A percentile compares a stretch with the other conserved stretches of the same genome.
These are phyloP conservation scores for Echium plantagineum DNA, from an alignment of 257 asterid species.

Conservation along the genomic window DNA sequence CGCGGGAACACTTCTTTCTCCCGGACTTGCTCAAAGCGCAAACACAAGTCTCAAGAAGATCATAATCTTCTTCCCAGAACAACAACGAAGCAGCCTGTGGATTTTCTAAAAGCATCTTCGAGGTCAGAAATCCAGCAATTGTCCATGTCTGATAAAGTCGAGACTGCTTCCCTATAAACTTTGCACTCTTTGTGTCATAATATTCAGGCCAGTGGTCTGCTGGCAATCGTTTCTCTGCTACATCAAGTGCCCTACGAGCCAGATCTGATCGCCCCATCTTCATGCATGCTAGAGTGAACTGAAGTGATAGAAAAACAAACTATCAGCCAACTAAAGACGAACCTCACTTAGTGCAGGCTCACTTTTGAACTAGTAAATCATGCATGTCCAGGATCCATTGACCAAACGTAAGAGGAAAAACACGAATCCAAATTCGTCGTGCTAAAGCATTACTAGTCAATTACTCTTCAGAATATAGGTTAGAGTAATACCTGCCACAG, in stretches of 20 bases:
- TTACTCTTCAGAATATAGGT: no score
- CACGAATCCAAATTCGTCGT: no score
- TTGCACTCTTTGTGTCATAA: conserved; percentile 63
- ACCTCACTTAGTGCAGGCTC: not conserved
- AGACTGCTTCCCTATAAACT: conserved; percentile 75
- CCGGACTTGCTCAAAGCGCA: conserved; percentile 55
- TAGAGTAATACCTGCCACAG: conserved; percentile 51
- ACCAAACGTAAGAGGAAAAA: no score
- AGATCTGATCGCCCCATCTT: conserved; percentile 70
- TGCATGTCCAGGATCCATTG: no score
- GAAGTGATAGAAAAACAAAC: conserved; percentile 12
- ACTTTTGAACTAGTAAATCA: no score
- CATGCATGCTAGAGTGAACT: conserved; percentile 94
- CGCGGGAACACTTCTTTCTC: conserved; percentile 72
- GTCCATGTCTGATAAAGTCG: conserved; percentile 87
- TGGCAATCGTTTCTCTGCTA: conserved; percentile 54
- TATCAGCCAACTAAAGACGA: not conserved
- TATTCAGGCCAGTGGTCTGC: conserved; percentile 79
- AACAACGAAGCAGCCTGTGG: conserved; percentile 56
- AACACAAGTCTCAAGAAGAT: conserved; percentile 66
- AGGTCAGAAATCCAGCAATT: conserved; percentile 71
- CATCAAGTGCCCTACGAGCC: conserved; percentile 50
- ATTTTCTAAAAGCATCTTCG: conserved; percentile 62
- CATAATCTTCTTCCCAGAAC: conserved; percentile 88
- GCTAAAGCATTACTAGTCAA: no score